phyloP scores from a whole-genome alignment of 306 rosid species.

The Lupinus albus region DNA sequence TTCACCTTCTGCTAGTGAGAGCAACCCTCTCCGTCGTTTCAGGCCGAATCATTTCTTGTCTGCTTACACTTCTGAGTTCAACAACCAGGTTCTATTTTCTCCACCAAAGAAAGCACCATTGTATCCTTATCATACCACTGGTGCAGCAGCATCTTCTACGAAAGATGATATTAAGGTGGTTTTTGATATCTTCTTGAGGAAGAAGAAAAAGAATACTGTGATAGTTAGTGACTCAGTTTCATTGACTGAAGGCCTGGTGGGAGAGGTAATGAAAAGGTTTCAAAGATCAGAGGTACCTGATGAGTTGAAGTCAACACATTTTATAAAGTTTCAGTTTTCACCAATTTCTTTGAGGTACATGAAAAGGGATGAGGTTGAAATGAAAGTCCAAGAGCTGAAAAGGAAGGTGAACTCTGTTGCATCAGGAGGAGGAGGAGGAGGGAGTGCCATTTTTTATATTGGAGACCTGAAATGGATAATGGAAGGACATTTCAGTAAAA shows the following conservation, averaged over 20 bases:
- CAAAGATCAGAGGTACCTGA: slow-evolving; percentile 70
- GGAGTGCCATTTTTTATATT: slow-evolving; percentile 55
- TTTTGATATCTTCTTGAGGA: slow-evolving; percentile 60
- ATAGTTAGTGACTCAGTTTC: slow-evolving; percentile 66
- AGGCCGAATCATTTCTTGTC: slow-evolving; percentile 56
- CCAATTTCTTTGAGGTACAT: slow-evolving; percentile 58
- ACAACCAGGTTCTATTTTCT: slow-evolving; percentile 53
- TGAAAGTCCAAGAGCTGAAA: slow-evolving; percentile 58
- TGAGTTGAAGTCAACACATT: slow-evolving; percentile 55
- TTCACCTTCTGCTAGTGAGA: slow-evolving; percentile 62
- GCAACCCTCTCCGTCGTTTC: slow-evolving; percentile 41
- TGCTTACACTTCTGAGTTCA: slow-evolving; percentile 55
- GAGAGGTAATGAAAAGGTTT: slow-evolving; percentile 59
- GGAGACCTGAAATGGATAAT: slow-evolving; percentile 80
- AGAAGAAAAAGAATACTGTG: slow-evolving; percentile 67
- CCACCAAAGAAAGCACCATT: slow-evolving; percentile 56
- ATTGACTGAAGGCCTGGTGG: slow-evolving; percentile 59
- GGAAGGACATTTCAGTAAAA: slow-evolving; percentile 39
- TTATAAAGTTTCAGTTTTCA: slow-evolving; percentile 56
- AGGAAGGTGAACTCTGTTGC: slow-evolving; percentile 50
- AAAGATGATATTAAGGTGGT: slow-evolving; percentile 70
- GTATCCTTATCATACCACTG: slow-evolving; percentile 26
- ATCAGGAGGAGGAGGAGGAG: slow-evolving; percentile 53
- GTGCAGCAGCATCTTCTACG: slow-evolving; percentile 44
- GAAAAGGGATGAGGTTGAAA: slow-evolving; percentile 68